Conservation (phyloP, 192 early-diverging fungal genomes). For the Ambispora gerdemannii region DNA sequence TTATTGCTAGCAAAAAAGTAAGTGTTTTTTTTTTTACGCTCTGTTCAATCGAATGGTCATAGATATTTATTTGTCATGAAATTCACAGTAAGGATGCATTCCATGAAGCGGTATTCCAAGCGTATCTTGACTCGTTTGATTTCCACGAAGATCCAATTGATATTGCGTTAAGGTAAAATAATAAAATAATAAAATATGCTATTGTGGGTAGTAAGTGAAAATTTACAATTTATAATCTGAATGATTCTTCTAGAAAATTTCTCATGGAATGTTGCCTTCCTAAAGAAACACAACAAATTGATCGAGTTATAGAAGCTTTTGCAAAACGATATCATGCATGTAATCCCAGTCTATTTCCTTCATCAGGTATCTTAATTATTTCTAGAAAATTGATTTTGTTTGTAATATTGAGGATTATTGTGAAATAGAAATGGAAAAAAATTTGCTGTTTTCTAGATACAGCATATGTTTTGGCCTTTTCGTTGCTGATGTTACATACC, state of each 20-base stretch:
- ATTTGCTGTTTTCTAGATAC: slow-evolving; percentile 45
- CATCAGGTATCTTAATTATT: slow-evolving; percentile 34
- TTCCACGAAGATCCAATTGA: slow-evolving; percentile 64
- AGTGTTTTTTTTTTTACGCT: no score
- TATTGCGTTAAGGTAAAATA: slow-evolving; percentile 52
- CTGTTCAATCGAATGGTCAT: not conserved
- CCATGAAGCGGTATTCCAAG: slow-evolving; percentile 54
- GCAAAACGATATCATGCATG: slow-evolving; percentile 65
- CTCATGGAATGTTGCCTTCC: slow-evolving; percentile 71
- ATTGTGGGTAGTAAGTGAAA: no score
- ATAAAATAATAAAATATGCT: no score
- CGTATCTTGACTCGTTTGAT: slow-evolving; percentile 59
- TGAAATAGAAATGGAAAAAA: not conserved
- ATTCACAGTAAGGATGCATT: slow-evolving; percentile 35
- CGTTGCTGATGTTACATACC: slow-evolving; percentile 78
- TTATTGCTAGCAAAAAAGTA: slow-evolving; percentile 50
- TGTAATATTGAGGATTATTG: not conserved
- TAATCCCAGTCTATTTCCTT: slow-evolving; percentile 63
- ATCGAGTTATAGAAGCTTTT: slow-evolving; percentile 73
- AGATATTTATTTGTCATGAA: not conserved
- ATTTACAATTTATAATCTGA: no score
- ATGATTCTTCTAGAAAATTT: slow-evolving; percentile 55
- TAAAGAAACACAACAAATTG: slow-evolving; percentile 82
- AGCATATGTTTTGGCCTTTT: slow-evolving; percentile 76
- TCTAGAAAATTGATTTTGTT: not conserved